Base-by-base conservation (phyloP, 768 basidiomycete species). In the Wakefieldia striispora region DNA sequence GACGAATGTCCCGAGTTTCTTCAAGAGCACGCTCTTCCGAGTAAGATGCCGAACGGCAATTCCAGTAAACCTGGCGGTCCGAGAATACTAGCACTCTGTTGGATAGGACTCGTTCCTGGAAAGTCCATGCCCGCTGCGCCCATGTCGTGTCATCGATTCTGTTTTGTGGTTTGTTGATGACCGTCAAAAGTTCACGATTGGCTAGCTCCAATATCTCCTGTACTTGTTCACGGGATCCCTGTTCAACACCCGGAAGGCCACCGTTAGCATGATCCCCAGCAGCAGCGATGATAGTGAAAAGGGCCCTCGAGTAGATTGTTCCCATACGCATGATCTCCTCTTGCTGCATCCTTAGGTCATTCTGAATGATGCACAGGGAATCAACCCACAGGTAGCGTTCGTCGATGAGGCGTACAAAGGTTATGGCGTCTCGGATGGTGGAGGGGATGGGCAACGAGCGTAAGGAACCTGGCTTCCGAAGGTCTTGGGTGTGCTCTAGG, bases 321-420 rank as follows among this genome's bases (percentile, higher is more conserved):
- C 57, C 52, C 64, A 66, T 65, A 17, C 43, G 51, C 29, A 11
- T 29, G 17, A 65, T 54, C 43, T 63, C 64, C 6, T 41, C 17
- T 13, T 53, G 42, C 14, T 53, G 44, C 52, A 60, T 61, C 40
- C 34, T 33, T 17, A 26, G 26, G 12, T 63, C 46, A 14, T 64
- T 24, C 39, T 61, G 62, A 29, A 51, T 47, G 35, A 64, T 66
- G 13, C 62, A 64, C 0, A 63, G 17, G 3, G 62, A 51, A 20
- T 63, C 64, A 3, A 66, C 55, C 62, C 64, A 66, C 14, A 66
- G 34, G 31, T 64, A 66, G 16, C 55, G 55, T 37, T 59, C 52
- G 35, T 57, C 55, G 54, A 67, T 57, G 31, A 43, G 40, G 9
- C 34, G 53, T 10, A 55, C 51, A 10, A 67, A 40, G 5, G 53